These are phyloP conservation scores for Kwoniella sp. DNA, from an alignment of 768 basidiomycete species.

Conservation along the genomic window DNA sequence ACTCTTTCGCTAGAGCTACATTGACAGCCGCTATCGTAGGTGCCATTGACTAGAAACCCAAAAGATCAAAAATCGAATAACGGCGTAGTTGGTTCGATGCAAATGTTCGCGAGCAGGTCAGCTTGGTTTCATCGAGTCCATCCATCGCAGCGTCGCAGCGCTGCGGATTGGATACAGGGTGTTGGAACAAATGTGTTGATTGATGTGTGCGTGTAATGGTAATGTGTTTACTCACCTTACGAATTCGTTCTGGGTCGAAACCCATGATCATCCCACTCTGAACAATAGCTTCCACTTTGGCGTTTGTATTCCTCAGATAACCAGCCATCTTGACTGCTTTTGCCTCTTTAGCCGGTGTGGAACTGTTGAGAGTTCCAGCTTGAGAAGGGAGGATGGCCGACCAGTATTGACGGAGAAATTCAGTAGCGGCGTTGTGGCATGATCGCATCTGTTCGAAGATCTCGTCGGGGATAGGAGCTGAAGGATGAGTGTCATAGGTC, in stretches of 20 bases:
- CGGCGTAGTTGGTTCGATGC: no score
- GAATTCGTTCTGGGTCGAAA: conserved; percentile 43
- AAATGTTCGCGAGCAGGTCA: conserved; percentile 21
- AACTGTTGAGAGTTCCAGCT: conserved; percentile 57
- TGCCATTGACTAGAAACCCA: conserved; percentile 40
- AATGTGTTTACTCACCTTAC: conserved; percentile 33
- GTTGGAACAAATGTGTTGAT: no score
- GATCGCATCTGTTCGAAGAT: conserved; percentile 81
- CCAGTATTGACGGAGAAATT: conserved; percentile 97
- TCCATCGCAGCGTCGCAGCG: no score
- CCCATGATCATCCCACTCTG: conserved; percentile 47
- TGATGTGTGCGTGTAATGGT: neutral
- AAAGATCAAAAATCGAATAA: no score
- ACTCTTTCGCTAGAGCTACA: conserved; percentile 40
- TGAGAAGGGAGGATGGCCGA: conserved; percentile 75
- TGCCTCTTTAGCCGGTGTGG: conserved; percentile 69
- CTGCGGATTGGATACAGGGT: neutral
- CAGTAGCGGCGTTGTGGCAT: conserved; percentile 89
- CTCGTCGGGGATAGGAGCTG: conserved; percentile 77
- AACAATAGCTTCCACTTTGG: conserved; percentile 80
- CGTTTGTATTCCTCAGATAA: conserved; percentile 75
- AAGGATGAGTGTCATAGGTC: no score
- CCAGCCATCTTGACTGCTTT: conserved; percentile 86
- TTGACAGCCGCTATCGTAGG: conserved; percentile 45
- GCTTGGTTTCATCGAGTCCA: neutral